A percentile compares a stretch with the other conserved stretches of the same genome.
Conservation (phyloP, 805 yeast species). For the Saturnispora diversa region DNA sequence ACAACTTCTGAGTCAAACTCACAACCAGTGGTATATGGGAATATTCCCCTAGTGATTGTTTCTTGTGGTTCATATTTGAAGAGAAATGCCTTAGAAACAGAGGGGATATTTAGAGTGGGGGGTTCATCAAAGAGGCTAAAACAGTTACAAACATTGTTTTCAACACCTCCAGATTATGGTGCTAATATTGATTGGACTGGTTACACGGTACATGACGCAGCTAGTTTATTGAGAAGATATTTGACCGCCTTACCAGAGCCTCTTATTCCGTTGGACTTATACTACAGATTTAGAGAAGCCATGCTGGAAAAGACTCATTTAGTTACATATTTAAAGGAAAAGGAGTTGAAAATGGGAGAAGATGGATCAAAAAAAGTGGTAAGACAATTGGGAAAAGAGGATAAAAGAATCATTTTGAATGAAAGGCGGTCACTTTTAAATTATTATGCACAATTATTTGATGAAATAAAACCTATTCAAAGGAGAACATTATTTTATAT, state of each 20-base stretch:
- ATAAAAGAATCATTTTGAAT: slow-evolving; percentile 25
- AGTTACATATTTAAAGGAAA: slow-evolving; percentile 54
- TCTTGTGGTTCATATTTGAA: slow-evolving; percentile 86
- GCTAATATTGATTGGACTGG: slow-evolving; percentile 86
- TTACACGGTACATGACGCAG: slow-evolving; percentile 94
- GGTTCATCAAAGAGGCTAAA: slow-evolving; percentile 86
- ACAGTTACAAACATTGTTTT: slow-evolving; percentile 75
- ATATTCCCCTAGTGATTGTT: slow-evolving; percentile 90
- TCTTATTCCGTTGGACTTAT: slow-evolving; percentile 67
- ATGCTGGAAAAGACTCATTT: slow-evolving; percentile 58
- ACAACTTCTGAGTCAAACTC: slow-evolving; percentile 1
- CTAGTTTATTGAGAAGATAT: slow-evolving; percentile 78
- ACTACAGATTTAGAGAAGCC: slow-evolving; percentile 74
- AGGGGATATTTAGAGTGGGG: slow-evolving; percentile 89
- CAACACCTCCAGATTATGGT: slow-evolving; percentile 85
- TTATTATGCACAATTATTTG: slow-evolving; percentile 62
- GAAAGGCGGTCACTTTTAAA: slow-evolving; percentile 63
- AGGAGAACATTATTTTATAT: slow-evolving; percentile 80
- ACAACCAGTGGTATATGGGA: slow-evolving; percentile 58
- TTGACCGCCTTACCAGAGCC: slow-evolving; percentile 89
- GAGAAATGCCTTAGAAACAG: slow-evolving; percentile 64
- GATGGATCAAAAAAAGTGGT: slow-evolving; percentile 22
- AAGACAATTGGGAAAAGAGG: slow-evolving; percentile 32
- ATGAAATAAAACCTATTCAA: slow-evolving; percentile 64
- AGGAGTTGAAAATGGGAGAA: slow-evolving; percentile 27